These are phyloP conservation scores for Millerozyma miso DNA, from an alignment of 805 yeast genomes.

Conservation along the genomic window DNA sequence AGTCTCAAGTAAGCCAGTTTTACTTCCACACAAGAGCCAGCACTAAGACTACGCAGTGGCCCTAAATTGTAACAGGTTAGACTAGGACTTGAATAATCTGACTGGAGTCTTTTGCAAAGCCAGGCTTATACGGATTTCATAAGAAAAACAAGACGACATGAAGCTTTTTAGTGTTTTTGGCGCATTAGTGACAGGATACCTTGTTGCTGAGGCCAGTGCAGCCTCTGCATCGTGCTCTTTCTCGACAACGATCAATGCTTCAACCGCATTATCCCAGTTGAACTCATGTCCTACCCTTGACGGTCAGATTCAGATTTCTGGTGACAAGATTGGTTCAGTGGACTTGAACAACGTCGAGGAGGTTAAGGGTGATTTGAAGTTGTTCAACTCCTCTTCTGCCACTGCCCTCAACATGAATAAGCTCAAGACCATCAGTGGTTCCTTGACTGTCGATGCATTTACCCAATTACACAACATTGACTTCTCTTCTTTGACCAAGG, in stretches of 20 bases:
- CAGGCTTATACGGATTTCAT: neutral
- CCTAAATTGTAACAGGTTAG: neutral
- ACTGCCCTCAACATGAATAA: constrained; percentile 26
- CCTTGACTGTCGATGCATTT: constrained; percentile 31
- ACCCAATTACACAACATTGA: constrained; percentile 38
- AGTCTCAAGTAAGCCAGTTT: neutral
- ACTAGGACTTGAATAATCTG: neutral
- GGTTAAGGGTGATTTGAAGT: constrained; percentile 26
- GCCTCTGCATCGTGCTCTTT: constrained; percentile 28
- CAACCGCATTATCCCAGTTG: constrained; percentile 29
- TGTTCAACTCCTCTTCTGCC: constrained; percentile 38
- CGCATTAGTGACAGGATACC: neutral
- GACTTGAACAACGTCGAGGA: constrained; percentile 26
- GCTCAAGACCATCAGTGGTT: constrained; percentile 31
- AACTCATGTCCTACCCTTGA: constrained; percentile 39
- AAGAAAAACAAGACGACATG: neutral
- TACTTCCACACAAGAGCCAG: neutral
- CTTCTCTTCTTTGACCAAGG: constrained; percentile 26
- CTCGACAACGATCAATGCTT: constrained; percentile 36
- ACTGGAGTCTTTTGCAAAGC: neutral
- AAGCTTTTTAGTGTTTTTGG: neutral
- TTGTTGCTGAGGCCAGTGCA: constrained; percentile 8
- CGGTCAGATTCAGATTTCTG: constrained; percentile 35
- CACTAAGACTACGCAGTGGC: neutral
- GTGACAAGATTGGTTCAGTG: constrained; percentile 25